phyloP scores from a whole-genome alignment of 208 protist species.

The Trypanosoma platydactyli region DNA sequence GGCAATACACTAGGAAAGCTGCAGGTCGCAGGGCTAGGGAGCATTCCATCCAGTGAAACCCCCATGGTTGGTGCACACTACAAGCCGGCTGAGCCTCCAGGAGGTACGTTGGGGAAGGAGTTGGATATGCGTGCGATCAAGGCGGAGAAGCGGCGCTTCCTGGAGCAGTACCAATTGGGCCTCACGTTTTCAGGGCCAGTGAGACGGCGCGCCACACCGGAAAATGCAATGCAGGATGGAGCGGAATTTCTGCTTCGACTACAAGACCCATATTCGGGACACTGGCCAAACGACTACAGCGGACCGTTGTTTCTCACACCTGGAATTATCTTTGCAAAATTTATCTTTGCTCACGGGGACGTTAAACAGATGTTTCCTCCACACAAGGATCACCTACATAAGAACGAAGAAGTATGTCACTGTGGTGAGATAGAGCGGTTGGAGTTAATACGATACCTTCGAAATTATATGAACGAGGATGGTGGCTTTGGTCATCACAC shows the following conservation, averaged over 20 bases:
- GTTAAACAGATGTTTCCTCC: conserved; percentile 66
- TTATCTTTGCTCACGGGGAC: conserved; percentile 79
- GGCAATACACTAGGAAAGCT: conserved; percentile 60
- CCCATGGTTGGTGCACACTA: conserved; percentile 23
- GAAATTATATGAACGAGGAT: conserved; percentile 93
- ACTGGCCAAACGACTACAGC: conserved; percentile 98
- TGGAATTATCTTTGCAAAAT: conserved; percentile 91
- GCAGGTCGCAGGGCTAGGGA: conserved; percentile 47
- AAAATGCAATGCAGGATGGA: conserved; percentile 65
- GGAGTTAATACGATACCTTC: conserved; percentile 95
- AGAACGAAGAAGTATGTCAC: conserved; percentile 40
- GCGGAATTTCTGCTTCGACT: conserved; percentile 69
- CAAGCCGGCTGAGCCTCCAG: conserved; percentile 23
- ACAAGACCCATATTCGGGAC: conserved; percentile 93
- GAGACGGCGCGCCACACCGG: conserved; percentile 14
- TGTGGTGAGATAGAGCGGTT: conserved; percentile 54
- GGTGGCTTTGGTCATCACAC: conserved; percentile 97
- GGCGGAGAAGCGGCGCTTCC: conserved; percentile 37
- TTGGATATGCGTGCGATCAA: conserved; percentile 43
- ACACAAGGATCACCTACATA: conserved; percentile 41
- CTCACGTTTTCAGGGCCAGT: conserved; percentile 20
- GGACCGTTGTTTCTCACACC: conserved; percentile 95
- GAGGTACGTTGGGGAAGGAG: conserved; percentile 8
- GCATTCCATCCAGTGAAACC: conserved; percentile 9
- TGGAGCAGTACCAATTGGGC: conserved; percentile 77